A percentile compares a stretch with the other conserved stretches of the same genome.
Conservation (phyloP, 2,329 filamentous ascomycete species). For the Phoma sp. region DNA sequence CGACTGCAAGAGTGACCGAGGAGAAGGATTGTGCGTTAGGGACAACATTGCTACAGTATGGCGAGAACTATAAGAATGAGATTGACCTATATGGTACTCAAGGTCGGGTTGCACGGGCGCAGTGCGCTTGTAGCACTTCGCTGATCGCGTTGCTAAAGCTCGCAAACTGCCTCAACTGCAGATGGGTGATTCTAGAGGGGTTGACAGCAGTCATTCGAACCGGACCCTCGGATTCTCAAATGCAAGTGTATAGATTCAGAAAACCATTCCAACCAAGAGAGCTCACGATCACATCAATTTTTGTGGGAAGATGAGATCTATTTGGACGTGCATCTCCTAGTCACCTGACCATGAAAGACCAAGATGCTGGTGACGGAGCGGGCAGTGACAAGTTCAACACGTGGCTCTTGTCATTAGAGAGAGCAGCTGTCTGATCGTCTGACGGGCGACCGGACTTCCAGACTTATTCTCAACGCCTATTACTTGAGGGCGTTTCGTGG, state of each 20-base stretch:
- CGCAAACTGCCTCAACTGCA: constrained; percentile 33
- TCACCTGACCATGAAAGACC: not conserved
- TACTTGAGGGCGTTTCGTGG: constrained; percentile 1
- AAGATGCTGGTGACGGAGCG: not conserved
- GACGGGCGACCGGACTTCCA: not conserved
- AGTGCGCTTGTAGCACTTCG: constrained; percentile 8
- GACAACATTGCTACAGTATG: not conserved
- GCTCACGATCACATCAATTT: not conserved
- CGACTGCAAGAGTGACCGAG: not conserved
- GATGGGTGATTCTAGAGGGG: not conserved
- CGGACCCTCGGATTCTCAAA: not conserved
- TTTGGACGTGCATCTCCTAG: not conserved
- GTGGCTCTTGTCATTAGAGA: not conserved
- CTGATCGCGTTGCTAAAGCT: constrained; percentile 21
- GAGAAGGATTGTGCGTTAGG: not conserved
- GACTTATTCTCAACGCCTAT: not conserved
- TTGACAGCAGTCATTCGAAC: not conserved
- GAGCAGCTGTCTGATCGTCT: not conserved
- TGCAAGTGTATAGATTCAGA: not conserved
- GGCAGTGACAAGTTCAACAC: not conserved
- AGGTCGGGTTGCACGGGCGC: not conserved
- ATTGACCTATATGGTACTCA: not conserved
- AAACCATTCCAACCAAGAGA: too few species aligned
- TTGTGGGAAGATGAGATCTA: not conserved
- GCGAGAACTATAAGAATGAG: not conserved